Evolutionary conservation across 192 early-diverging fungal genomes (phyloP).

Genomic region (Powellomyces hirtus): DNA sequence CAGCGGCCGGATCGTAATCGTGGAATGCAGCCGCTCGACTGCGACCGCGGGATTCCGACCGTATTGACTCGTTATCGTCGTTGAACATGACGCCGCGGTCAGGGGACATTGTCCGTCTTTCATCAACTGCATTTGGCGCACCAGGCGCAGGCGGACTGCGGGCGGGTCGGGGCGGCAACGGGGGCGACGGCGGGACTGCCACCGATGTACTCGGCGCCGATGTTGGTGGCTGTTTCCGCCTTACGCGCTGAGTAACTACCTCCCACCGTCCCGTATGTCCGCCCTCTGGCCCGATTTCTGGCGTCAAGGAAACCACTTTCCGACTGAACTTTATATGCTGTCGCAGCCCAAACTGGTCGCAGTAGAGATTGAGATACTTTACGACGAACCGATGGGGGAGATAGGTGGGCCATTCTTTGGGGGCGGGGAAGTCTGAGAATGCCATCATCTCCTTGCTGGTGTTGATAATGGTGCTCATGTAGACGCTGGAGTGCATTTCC

Average conservation of each 20-base stretch:
- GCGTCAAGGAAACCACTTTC: conserved; percentile 45
- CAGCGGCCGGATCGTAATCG: conserved; percentile 19
- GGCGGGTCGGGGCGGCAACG: not conserved
- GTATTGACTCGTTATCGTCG: not conserved
- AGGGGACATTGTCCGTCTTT: not conserved
- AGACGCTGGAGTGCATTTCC: conserved; percentile 54
- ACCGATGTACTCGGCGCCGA: not conserved
- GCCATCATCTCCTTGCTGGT: conserved; percentile 54
- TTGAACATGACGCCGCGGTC: too few species aligned
- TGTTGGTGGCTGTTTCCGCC: conserved; percentile 9
- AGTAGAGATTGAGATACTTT: conserved; percentile 54
- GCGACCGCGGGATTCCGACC: not conserved
- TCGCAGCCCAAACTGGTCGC: conserved; percentile 45
- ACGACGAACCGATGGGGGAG: conserved; percentile 48
- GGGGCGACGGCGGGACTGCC: not conserved
- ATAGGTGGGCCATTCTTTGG: conserved; percentile 58
- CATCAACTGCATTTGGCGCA: conserved; percentile 2
- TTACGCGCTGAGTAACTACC: conserved; percentile 27
- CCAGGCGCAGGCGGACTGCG: not conserved
- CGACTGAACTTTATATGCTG: conserved; percentile 55
- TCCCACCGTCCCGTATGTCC: conserved; percentile 45
- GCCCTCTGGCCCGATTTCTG: conserved; percentile 35
- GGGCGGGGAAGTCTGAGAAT: conserved; percentile 61
- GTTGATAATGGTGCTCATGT: conserved; percentile 56
- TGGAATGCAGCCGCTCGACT: not conserved